phyloP scores from a whole-genome alignment of 495 filamentous ascomycete species.

The Talaromyces nanjingensis region DNA sequence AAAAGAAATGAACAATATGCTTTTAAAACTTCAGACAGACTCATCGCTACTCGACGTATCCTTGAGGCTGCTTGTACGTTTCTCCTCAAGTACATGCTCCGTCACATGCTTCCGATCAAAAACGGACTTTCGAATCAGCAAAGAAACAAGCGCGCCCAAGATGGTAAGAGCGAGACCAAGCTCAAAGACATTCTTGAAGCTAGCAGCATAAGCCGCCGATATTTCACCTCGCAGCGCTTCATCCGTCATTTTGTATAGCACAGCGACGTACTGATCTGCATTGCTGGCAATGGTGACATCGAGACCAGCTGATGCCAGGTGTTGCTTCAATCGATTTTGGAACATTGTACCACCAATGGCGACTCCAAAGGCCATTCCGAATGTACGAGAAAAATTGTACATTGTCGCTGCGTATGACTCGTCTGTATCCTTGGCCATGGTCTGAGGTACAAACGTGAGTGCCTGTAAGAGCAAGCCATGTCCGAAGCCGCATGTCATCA shows the following conservation, averaged over 20 bases:
- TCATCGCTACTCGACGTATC: neutral
- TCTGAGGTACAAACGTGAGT: slow-evolving; percentile 47
- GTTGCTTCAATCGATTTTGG: slow-evolving; percentile 35
- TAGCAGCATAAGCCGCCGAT: neutral
- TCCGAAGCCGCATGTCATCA: slow-evolving; percentile 44
- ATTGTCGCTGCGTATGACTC: slow-evolving; percentile 47
- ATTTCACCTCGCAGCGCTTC: neutral
- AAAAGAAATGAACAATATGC: neutral
- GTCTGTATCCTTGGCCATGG: slow-evolving; percentile 36
- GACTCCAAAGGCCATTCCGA: slow-evolving; percentile 56
- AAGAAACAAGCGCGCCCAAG: neutral
- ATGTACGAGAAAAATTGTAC: slow-evolving; percentile 50
- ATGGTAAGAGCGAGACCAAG: neutral
- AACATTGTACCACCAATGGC: slow-evolving; percentile 51
- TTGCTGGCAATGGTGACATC: neutral
- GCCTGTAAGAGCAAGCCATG: slow-evolving; percentile 46
- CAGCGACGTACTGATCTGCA: slow-evolving; percentile 1
- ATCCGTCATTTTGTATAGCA: neutral
- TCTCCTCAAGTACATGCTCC: neutral
- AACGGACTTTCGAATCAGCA: neutral
- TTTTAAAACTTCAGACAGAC: neutral
- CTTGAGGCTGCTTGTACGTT: neutral
- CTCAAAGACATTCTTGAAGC: neutral
- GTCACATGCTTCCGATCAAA: slow-evolving; percentile 1
- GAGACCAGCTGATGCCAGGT: neutral